Evolutionary conservation across 805 yeast genomes (phyloP).

Genomic region (Priceomyces carsonii): DNA sequence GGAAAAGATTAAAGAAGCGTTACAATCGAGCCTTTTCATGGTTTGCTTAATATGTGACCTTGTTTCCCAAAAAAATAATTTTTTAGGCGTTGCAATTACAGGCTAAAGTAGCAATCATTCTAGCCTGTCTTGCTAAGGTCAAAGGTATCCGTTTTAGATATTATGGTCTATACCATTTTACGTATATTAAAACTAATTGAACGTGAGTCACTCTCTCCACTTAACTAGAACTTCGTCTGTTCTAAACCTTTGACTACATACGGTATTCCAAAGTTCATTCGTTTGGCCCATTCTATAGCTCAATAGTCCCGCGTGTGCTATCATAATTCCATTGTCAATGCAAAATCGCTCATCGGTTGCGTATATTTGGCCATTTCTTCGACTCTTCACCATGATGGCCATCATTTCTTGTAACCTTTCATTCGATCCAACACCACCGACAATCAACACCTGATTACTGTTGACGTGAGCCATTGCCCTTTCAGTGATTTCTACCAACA

Average conservation of each 20-base stretch:
- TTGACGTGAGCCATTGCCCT: conserved; percentile 98
- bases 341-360: conserved; percentile 98
- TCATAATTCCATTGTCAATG: conserved; percentile 98
- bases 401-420: conserved; percentile 92
- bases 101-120: too few species aligned
- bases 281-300: conserved; percentile 82
- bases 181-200: too few species aligned
- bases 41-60: too few species aligned
- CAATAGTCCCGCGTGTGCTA: conserved; percentile 94
- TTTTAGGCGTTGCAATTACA: too few species aligned
- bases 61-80: too few species aligned
- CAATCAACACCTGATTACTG: conserved; percentile 85
- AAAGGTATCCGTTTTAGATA: too few species aligned
- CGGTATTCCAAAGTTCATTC: conserved; percentile 61
- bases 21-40: conserved; percentile 9
- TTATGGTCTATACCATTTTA: too few species aligned
- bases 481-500: conserved; percentile 97
- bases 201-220: conserved; percentile 73
- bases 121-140: too few species aligned
- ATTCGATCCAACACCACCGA: conserved; percentile 99
- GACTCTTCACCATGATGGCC: conserved; percentile 88
- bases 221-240: conserved; percentile 90
- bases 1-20: neutral
- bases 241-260: conserved; percentile 90
- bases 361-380: conserved; percentile 78